Evolutionary conservation across 371 early-diverging fungal genomes (phyloP), one percentile per base, ranked within the genome.

Genomic region (Saksenaea oblongispora): DNA sequence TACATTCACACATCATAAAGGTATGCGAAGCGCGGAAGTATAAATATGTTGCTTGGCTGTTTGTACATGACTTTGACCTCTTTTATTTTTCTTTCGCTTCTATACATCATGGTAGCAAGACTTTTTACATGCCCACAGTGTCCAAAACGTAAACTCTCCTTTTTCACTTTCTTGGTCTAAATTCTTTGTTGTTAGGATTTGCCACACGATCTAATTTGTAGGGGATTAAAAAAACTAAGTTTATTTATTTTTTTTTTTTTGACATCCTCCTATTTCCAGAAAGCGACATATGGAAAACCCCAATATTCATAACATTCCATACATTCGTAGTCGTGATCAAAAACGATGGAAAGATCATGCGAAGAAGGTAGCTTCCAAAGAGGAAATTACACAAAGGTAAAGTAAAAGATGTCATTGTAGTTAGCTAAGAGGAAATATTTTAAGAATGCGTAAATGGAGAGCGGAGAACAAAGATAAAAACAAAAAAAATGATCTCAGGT

Each of bases 401-500:
- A 67, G 65, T 57, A 58, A 67, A 9, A 63, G 15, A 54, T 1
- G 17, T 8, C 28, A 11, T 36, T 60, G 13, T 28, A 8, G 39
- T 56, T 10, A n/a, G 24, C 11, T n/a, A n/a, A n/a, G n/a, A n/a
- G n/a, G n/a, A n/a, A 8, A 26, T 31, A 34, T 41, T 27, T 35
- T 41, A 0, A 15, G 86, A 28, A 85, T 85, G 86, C 78, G 86
- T 22, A 70, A 82, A 56, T 85, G 86, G 86, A 57, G 86, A 34
- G 78, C 86, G 1, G 79, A 81, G 59, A 85, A 85, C 35, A 76
- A 78, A 31, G 86, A 85, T 28, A 85, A 85, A 58, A 85, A 89
- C 57, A 75, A 83, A 18, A 73, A 82, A 34, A 89, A 89, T 44
- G 89, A 89, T 58, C 77, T 87, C 64, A 72, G 89, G 3, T 89